These are phyloP conservation scores for Coemansia sp. DNA, from an alignment of 192 early-diverging fungal species.

Conservation along the genomic window DNA sequence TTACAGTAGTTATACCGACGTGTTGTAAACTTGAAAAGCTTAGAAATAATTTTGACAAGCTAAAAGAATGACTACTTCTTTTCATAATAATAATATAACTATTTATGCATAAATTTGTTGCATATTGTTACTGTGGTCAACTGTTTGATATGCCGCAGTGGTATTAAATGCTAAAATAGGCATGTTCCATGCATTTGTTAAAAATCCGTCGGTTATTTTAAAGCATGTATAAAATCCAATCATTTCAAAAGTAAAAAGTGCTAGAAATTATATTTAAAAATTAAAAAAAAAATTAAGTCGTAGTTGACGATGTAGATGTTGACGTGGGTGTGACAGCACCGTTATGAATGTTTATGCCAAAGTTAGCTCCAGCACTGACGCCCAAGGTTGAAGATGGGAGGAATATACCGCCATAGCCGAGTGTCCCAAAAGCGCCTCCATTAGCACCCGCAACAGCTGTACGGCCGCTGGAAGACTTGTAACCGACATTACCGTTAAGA, in stretches of 20 bases:
- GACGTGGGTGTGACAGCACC: conserved; percentile 6
- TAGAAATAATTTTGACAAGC: too few species aligned
- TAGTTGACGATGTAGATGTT: background rate
- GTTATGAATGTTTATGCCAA: conserved; percentile 14
- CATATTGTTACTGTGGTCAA: background rate
- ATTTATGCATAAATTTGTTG: background rate
- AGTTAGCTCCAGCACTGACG: conserved; percentile 12
- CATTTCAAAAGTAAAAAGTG: too few species aligned
- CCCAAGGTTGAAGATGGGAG: conserved; percentile 11
- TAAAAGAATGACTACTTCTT: too few species aligned
- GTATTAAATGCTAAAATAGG: background rate
- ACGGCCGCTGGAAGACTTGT: conserved; percentile 9
- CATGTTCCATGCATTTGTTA: background rate
- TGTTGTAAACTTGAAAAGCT: too few species aligned
- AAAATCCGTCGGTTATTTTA: background rate
- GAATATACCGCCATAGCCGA: conserved; percentile 31
- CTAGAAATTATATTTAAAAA: too few species aligned
- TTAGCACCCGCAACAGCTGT: conserved; percentile 4
- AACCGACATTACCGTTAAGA: conserved; percentile 9
- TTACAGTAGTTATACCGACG: too few species aligned
- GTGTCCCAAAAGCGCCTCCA: conserved; percentile 7
- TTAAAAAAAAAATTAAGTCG: background rate
- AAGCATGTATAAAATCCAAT: background rate
- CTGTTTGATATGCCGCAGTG: background rate
- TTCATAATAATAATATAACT: too few species aligned